Evolutionary conservation across 495 filamentous ascomycete genomes (phyloP).

Genomic region (Penicillium manginii): DNA sequence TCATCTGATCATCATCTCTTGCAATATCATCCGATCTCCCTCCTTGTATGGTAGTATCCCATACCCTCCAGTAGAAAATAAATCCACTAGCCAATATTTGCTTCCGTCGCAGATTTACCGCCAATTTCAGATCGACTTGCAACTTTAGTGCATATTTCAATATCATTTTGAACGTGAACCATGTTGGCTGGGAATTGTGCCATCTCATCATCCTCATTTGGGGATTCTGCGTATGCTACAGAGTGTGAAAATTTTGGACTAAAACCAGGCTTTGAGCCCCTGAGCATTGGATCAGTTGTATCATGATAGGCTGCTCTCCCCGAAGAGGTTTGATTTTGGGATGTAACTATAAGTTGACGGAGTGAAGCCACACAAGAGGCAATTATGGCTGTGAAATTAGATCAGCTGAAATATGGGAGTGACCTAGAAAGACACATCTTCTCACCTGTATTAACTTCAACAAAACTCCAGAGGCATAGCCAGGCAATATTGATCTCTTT

Average conservation of each 20-base stretch:
- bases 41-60: too few relatives aligned
- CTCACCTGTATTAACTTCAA: conserved; percentile 28
- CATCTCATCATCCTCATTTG: background rate
- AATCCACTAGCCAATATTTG: background rate
- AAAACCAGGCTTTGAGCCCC: background rate
- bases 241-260: background rate
- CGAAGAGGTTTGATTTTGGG: conserved; percentile 3
- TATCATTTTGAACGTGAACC: conserved; percentile 17
- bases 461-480: conserved; percentile 34
- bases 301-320: background rate
- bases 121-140: background rate
- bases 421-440: background rate
- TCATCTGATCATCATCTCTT: too few relatives aligned
- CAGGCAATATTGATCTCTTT: conserved; percentile 25
- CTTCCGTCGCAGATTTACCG: background rate
- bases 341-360: conserved; percentile 15
- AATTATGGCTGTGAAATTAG: conserved; percentile 14
- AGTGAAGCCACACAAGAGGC: conserved; percentile 18
- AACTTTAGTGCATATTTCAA: conserved; percentile 5
- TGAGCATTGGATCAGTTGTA: background rate
- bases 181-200: conserved; percentile 4
- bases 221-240: background rate
- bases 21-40: too few relatives aligned
- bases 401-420: background rate
- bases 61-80: too few relatives aligned